Conservation (phyloP, 768 basidiomycete genomes). For the Tremella yokohamensis region DNA sequence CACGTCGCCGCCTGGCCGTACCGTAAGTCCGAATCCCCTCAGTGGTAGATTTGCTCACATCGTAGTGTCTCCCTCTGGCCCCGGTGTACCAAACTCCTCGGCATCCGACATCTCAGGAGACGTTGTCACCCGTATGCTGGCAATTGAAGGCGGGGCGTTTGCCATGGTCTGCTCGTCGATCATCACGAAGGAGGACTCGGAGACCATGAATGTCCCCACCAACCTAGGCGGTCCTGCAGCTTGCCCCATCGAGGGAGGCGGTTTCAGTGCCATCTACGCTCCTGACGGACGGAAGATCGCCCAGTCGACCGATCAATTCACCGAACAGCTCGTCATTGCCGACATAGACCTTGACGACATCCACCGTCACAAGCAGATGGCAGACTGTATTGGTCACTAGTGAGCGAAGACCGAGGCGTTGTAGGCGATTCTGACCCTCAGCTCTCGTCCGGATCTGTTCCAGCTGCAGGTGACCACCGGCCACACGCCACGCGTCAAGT, state of each 20-base stretch:
- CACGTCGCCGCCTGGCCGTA: conserved; percentile 15
- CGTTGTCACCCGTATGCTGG: conserved; percentile 4
- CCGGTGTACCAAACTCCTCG: conserved; percentile 2
- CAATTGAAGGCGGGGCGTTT: conserved; percentile 11
- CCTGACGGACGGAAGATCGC: conserved; percentile 9
- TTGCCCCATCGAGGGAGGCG: conserved; percentile 14
- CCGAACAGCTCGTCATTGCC: conserved; percentile 15
- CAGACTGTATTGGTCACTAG: conserved; percentile 12
- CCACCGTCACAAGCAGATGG: conserved; percentile 15
- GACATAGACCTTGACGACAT: conserved; percentile 16
- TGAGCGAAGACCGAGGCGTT: background rate
- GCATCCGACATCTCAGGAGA: conserved; percentile 8
- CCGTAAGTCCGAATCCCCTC: conserved; percentile 1
- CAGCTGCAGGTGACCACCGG: conserved; percentile 7
- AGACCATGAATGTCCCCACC: conserved; percentile 1
- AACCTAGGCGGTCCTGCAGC: conserved; percentile 4
- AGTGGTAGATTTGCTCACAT: background rate
- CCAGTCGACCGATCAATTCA: conserved; percentile 9
- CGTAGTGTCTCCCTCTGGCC: conserved; percentile 6
- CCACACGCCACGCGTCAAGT: conserved; percentile 9
- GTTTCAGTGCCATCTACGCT: conserved; percentile 15
- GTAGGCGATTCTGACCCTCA: background rate
- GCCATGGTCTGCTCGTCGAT: conserved; percentile 11
- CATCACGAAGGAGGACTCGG: conserved; percentile 6
- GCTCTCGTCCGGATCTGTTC: conserved; percentile 11